These are phyloP conservation scores for Pythium scleroteichum DNA, from an alignment of 352 stramenopile species.

Conservation along the genomic window DNA sequence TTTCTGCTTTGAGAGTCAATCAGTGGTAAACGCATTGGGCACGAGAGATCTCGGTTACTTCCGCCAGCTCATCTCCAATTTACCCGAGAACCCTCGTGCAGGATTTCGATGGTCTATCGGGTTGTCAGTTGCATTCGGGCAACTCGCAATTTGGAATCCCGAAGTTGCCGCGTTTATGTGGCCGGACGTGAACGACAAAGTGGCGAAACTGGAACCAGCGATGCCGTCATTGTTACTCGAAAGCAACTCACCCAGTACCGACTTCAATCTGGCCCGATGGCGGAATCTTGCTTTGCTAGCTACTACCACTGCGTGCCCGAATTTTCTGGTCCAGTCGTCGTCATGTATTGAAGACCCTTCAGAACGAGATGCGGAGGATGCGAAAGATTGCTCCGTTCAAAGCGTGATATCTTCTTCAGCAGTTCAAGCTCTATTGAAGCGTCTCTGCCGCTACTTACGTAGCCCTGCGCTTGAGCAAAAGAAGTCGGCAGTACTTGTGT, in stretches of 20 bases:
- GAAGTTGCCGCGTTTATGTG: slow-evolving; percentile 71
- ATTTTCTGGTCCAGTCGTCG: slow-evolving; percentile 24
- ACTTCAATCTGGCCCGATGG: slow-evolving; percentile 55
- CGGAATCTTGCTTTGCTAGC: slow-evolving; percentile 63
- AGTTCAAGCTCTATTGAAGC: slow-evolving; percentile 49
- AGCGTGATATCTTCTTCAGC: slow-evolving; percentile 40
- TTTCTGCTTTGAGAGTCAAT: slow-evolving; percentile 20
- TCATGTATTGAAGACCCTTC: not conserved
- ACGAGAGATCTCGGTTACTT: slow-evolving; percentile 19
- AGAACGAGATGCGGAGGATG: slow-evolving; percentile 4
- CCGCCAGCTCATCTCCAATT: slow-evolving; percentile 16
- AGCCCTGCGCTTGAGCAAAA: slow-evolving; percentile 57
- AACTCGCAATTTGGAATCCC: slow-evolving; percentile 39
- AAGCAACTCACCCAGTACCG: not conserved
- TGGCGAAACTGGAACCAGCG: slow-evolving; percentile 60
- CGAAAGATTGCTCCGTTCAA: slow-evolving; percentile 31
- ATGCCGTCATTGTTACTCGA: slow-evolving; percentile 35
- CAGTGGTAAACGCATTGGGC: slow-evolving; percentile 12
- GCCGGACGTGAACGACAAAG: slow-evolving; percentile 59
- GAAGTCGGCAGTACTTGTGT: slow-evolving; percentile 49
- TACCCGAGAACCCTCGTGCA: slow-evolving; percentile 13
- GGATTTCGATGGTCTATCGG: slow-evolving; percentile 64
- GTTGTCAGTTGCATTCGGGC: slow-evolving; percentile 46
- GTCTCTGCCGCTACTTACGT: slow-evolving; percentile 56
- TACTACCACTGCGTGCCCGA: slow-evolving; percentile 46